These are phyloP conservation scores for Magnusiomyces clavatus DNA, from an alignment of 1,139 yeast species.

Conservation along the genomic window DNA sequence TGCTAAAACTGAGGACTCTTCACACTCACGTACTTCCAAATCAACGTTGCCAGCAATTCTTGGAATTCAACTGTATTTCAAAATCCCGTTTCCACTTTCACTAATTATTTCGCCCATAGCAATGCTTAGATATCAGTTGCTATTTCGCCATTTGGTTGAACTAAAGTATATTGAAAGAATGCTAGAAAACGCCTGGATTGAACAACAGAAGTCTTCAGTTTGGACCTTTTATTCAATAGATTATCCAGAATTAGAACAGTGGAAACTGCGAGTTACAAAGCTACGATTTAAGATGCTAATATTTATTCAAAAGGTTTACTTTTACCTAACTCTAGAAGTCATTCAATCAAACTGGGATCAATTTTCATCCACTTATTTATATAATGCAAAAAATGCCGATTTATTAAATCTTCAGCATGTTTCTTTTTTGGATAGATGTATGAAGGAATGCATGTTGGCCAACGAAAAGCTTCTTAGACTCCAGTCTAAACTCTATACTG, in stretches of 20 bases:
- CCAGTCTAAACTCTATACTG: constrained; percentile 30
- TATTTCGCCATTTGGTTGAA: constrained; percentile 64
- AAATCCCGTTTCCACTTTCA: constrained; percentile 81
- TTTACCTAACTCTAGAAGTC: constrained; percentile 53
- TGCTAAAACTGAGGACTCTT: neutral
- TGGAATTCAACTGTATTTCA: constrained; percentile 57
- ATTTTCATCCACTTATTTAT: constrained; percentile 31
- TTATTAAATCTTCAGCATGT: constrained; percentile 45
- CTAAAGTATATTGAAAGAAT: constrained; percentile 54
- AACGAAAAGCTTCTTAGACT: constrained; percentile 48
- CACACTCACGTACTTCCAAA: neutral
- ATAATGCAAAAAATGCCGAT: constrained; percentile 40
- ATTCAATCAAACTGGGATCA: constrained; percentile 48
- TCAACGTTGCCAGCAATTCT: constrained; percentile 37
- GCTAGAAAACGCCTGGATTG: constrained; percentile 66
- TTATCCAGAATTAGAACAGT: constrained; percentile 39
- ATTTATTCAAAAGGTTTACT: constrained; percentile 49
- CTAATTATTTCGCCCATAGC: constrained; percentile 64
- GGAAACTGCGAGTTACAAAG: constrained; percentile 52
- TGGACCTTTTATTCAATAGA: constrained; percentile 50
- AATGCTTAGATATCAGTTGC: constrained; percentile 68
- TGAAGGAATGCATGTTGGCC: constrained; percentile 64
- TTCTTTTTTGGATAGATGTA: constrained; percentile 52
- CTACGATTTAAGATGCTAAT: constrained; percentile 57
- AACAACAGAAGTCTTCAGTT: constrained; percentile 53